Conservation (phyloP, 2,329 filamentous ascomycete genomes). For the Sordariomycetes sp. region DNA sequence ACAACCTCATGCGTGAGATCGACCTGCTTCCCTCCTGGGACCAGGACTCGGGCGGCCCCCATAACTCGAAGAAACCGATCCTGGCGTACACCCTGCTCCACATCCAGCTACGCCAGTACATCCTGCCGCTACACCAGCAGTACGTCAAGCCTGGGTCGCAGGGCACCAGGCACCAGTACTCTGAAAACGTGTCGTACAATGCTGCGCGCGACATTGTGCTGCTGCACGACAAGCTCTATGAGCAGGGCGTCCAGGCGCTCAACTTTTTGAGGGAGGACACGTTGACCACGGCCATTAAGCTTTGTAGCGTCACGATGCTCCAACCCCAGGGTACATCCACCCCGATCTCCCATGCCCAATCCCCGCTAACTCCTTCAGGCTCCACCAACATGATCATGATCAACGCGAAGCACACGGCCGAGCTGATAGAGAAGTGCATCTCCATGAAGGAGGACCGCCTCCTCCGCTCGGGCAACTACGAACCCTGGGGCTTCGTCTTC, state of each 20-base stretch:
- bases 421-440: slow-evolving; percentile 51
- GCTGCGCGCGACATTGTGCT: slow-evolving; percentile 50
- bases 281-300: slow-evolving; percentile 48
- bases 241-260: slow-evolving; percentile 46
- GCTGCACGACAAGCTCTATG: slow-evolving; percentile 49
- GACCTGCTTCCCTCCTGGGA: slow-evolving; percentile 49
- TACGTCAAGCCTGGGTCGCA: slow-evolving; percentile 48
- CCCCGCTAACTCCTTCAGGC: slow-evolving; percentile 13
- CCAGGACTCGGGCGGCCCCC: slow-evolving; percentile 9
- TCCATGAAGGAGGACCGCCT: slow-evolving; percentile 51
- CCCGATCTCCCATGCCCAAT: slow-evolving; percentile 12
- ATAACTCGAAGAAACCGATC: slow-evolving; percentile 39
- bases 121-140: slow-evolving; percentile 50
- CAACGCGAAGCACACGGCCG: slow-evolving; percentile 48
- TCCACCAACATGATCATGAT: slow-evolving; percentile 54
- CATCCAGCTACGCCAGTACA: slow-evolving; percentile 50
- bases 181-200: slow-evolving; percentile 53
- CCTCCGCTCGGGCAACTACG: slow-evolving; percentile 51
- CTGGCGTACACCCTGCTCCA: slow-evolving; percentile 50
- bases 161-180: slow-evolving; percentile 52
- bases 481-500: slow-evolving; percentile 54
- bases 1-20: slow-evolving; percentile 50
- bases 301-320: slow-evolving; percentile 50
- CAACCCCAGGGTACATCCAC: slow-evolving; percentile 30
- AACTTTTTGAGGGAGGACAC: slow-evolving; percentile 52